Evolutionary conservation across 305 asterid genomes (phyloP).

Genomic region (Salvia sclarea): DNA sequence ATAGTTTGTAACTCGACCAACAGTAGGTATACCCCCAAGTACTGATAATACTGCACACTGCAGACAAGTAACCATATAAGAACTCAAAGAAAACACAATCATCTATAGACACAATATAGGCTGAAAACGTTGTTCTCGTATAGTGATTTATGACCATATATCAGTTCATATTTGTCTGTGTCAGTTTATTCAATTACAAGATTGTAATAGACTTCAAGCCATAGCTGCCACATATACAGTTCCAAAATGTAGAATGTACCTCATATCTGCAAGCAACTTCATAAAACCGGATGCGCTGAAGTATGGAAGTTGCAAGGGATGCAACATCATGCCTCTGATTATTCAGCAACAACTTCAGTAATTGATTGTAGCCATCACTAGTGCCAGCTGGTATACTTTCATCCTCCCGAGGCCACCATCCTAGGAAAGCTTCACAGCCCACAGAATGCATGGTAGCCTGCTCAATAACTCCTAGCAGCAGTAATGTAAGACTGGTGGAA

Average conservation of each 20-base stretch:
- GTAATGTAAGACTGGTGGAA: conserved; percentile 54
- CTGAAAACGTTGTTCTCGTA: conserved; percentile 5
- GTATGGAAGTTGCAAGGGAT: conserved; percentile 77
- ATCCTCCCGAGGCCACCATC: conserved; percentile 64
- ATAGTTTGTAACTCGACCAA: conserved; percentile 48
- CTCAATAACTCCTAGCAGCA: conserved; percentile 86
- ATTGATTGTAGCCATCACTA: conserved; percentile 85
- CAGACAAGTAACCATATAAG: conserved; percentile 25
- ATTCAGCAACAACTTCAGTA: conserved; percentile 83
- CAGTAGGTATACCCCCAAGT: conserved; percentile 61
- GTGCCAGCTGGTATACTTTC: conserved; percentile 69
- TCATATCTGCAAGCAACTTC: conserved; percentile 95
- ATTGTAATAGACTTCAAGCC: neutral
- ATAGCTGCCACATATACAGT: conserved; percentile 20
- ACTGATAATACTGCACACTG: conserved; percentile 71
- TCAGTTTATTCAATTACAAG: neutral
- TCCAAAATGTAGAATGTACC: conserved; percentile 52
- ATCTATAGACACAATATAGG: conserved; percentile 11
- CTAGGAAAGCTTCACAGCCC: conserved; percentile 92
- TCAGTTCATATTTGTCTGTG: neutral
- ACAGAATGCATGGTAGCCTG: conserved; percentile 81
- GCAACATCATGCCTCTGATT: conserved; percentile 89
- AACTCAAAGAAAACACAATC: neutral
- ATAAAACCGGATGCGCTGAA: conserved; percentile 81
- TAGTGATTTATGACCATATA: neutral